A percentile compares a stretch with the other conserved stretches of the same genome.
These are phyloP conservation scores for Cyberlindnera meyerae DNA, from an alignment of 805 yeast species.

Conservation along the genomic window DNA sequence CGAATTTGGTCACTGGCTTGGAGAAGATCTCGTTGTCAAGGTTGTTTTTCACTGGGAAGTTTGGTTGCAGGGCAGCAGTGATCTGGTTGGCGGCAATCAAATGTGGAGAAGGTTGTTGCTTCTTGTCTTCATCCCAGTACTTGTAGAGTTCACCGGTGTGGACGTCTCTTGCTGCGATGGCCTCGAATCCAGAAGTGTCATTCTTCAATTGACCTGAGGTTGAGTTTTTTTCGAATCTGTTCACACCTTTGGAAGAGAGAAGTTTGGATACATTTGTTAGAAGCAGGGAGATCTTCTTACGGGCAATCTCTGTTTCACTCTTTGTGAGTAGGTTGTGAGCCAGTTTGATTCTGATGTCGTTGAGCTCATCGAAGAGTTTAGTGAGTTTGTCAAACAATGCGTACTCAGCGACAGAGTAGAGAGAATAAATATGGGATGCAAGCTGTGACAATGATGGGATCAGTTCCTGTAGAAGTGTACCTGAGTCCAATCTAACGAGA, in stretches of 20 bases:
- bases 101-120: conserved; percentile 44
- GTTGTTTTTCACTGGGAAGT: conserved; percentile 51
- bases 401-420: conserved; percentile 69
- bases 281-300: conserved; percentile 46
- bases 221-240: conserved; percentile 24
- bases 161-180: conserved; percentile 61
- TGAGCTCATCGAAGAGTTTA: conserved; percentile 49
- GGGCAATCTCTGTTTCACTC: conserved; percentile 45
- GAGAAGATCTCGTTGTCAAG: conserved; percentile 39
- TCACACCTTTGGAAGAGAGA: conserved; percentile 41
- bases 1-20: conserved; percentile 40
- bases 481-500: conserved; percentile 38
- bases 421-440: conserved; percentile 59
- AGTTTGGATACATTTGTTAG: conserved; percentile 58
- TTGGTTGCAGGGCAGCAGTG: conserved; percentile 65
- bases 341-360: conserved; percentile 53
- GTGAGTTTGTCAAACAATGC: conserved; percentile 53
- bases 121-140: conserved; percentile 23
- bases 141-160: conserved; percentile 52
- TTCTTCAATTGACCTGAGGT: conserved; percentile 26
- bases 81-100: conserved; percentile 62
- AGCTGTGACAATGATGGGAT: conserved; percentile 52
- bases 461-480: conserved; percentile 49
- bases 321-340: conserved; percentile 46
- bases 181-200: conserved; percentile 62